Evolutionary conservation across 2,329 filamentous ascomycete species (phyloP), one percentile per base, ranked within the genome.

Genomic region (Helminthosporium solani): DNA sequence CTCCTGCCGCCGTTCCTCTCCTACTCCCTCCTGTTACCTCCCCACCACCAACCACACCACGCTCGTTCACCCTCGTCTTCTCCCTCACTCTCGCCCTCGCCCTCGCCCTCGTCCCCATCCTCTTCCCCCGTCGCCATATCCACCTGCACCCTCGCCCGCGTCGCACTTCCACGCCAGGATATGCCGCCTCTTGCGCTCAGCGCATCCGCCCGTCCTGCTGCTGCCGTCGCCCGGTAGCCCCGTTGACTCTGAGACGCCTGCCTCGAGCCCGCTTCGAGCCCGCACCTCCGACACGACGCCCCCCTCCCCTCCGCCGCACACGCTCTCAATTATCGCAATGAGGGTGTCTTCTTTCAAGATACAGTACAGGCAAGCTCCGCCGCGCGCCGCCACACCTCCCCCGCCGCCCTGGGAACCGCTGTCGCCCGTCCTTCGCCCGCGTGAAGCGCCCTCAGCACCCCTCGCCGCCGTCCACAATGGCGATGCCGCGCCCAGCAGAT

Each of bases 371-470:
- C 60, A 55, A 57, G 54, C 58, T 53, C 61, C 60, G 45, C 54
- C 52, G 53, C 66, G 63, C 52, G 40, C 60, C 42, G 47, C 48
- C 16, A 67, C 66, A 0, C 66, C 67, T 44, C 64, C 63, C 53
- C 64, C 56, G 47, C 64, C 62, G 16, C 40, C 50, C n/a, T 66
- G 56, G 52, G 66, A 70, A 58, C 67, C 67, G 40, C 62, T 70
- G 48, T 69, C 66, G 46, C 67, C 65, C 45, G 20, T 62, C 44
- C 60, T 67, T 47, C 36, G 28, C 21, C 59, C 64, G 27, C 40
- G 52, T 15, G 52, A 49, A 37, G 46, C 50, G 47, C 47, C 51
- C 23, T 40, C 42, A 49, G 53, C 52, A 52, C 37, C 51, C 61
- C 58, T 54, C 60, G 60, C 61, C 46, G 44, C 36, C 49, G 51